A percentile compares a stretch with the other conserved stretches of the same genome.
These are phyloP conservation scores for Entomortierella chlamydospora DNA, from an alignment of 192 early-diverging fungal genomes.

Conservation along the genomic window DNA sequence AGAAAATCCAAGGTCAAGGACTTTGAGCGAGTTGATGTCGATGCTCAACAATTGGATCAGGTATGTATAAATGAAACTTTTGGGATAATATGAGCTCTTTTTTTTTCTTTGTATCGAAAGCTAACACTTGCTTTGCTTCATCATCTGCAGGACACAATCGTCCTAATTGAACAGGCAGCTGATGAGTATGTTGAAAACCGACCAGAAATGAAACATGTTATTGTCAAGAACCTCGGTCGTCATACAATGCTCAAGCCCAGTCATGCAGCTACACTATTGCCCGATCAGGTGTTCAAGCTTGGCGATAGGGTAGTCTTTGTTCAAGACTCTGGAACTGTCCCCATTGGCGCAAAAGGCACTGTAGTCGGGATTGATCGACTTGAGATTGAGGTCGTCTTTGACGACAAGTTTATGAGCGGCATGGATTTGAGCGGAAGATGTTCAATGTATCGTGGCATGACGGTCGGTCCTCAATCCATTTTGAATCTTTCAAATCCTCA, in stretches of 20 bases:
- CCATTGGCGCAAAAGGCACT: constrained; percentile 85
- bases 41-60: constrained; percentile 73
- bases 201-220: constrained; percentile 55
- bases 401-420: constrained; percentile 84
- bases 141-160: constrained; percentile 62
- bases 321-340: constrained; percentile 77
- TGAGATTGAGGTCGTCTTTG: constrained; percentile 89
- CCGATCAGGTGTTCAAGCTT: constrained; percentile 81
- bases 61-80: constrained; percentile 28
- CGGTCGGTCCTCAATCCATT: constrained; percentile 69
- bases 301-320: constrained; percentile 90
- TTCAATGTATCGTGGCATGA: constrained; percentile 78
- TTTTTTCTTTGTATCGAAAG: background rate
- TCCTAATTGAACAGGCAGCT: constrained; percentile 67
- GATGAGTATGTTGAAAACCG: constrained; percentile 56
- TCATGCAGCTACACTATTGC: constrained; percentile 79
- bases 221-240: constrained; percentile 62
- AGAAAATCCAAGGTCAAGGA: constrained; percentile 69
- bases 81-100: background rate
- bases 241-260: constrained; percentile 81
- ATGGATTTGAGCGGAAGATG: constrained; percentile 83
- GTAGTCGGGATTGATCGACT: constrained; percentile 84
- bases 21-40: constrained; percentile 72
- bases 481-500: constrained; percentile 81
- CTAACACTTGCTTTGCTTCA: background rate